Base-by-base conservation (phyloP, 257 asterid genomes). In the Fraxinus quadrangulata region DNA sequence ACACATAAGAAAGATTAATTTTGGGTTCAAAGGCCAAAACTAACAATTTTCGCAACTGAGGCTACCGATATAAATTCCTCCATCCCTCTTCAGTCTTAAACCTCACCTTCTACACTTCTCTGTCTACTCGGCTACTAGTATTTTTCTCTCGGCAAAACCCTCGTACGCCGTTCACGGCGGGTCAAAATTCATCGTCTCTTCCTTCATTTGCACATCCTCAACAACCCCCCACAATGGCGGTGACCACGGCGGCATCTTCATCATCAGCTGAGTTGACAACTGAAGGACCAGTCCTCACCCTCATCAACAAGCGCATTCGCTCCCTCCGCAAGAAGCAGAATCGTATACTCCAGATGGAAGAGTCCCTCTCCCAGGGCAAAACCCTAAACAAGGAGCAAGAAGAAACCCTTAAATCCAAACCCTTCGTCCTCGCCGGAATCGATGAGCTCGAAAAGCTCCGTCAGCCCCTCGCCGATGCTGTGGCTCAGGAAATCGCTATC, bases 361-460 rank as follows among this genome's bases (percentile, higher is more conserved):
- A 90, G 24, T 85, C 96, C n/a, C 21, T 86, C 26, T 49, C 91
- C 65, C 89, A 85, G n/a, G 97, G 99, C 0, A 94, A 92, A 82
- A 4, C 76, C 75, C 89, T 94, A 31, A 90, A 94, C 85, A 94
- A 89, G 56, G 97, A 94, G 84, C 99, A 94, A 80, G 90, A 89
- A 75, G 96, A 94, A 83, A 84, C 94, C 66, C 85, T 94, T 17
- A 88, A 90, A 8, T 86, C 97, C 37, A 94, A 94, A 78, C 28
- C 95, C 34, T 72, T 76, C 39, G 83, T 91, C 10, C 49, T 88
- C 17, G 89, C 95, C 73, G 90, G 85, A 34, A 89, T 92, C 30
- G 95, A 91, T n/a, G 99, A 94, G 92, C 85, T 92, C 36, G 96
- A 94, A 36, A 92, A 85, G 83, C 88, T 94, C 71, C 89, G 87